These are phyloP conservation scores for Hymenoscyphus scutula DNA, from an alignment of 2,329 filamentous ascomycete genomes.

Conservation along the genomic window DNA sequence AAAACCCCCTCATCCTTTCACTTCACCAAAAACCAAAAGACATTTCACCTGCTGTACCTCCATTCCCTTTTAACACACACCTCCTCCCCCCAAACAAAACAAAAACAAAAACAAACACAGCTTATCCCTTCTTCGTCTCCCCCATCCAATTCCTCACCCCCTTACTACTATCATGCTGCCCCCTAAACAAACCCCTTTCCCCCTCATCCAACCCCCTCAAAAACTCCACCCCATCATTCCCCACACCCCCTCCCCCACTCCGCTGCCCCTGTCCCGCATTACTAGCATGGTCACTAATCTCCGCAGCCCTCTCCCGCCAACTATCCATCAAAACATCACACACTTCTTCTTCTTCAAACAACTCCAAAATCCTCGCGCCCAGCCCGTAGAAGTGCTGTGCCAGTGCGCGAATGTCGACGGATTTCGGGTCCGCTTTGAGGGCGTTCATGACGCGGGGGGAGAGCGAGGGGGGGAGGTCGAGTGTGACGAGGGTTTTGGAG, in stretches of 20 bases:
- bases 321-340: slow-evolving; percentile 70
- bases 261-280: slow-evolving; percentile 74
- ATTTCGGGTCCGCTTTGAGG: slow-evolving; percentile 82
- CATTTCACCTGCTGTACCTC: too few species aligned
- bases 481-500: slow-evolving; percentile 63
- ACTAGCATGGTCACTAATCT: slow-evolving; percentile 84
- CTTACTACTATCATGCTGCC: slow-evolving; percentile 72
- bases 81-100: neutral
- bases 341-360: slow-evolving; percentile 87
- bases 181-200: slow-evolving; percentile 74
- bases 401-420: slow-evolving; percentile 79
- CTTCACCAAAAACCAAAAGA: neutral
- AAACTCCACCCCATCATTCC: slow-evolving; percentile 74
- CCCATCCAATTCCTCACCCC: slow-evolving; percentile 67
- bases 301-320: slow-evolving; percentile 76
- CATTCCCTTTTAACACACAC: neutral
- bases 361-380: slow-evolving; percentile 78
- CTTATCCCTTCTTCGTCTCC: slow-evolving; percentile 35
- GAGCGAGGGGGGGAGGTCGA: slow-evolving; percentile 78
- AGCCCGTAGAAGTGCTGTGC: slow-evolving; percentile 87
- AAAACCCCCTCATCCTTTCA: neutral
- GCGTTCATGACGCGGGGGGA: slow-evolving; percentile 81
- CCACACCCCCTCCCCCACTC: slow-evolving; percentile 65
- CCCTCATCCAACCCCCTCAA: slow-evolving; percentile 85
- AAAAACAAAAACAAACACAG: too few species aligned